Evolutionary conservation across 345 rosid species (phyloP).

Genomic region (Limnanthes douglasii): DNA sequence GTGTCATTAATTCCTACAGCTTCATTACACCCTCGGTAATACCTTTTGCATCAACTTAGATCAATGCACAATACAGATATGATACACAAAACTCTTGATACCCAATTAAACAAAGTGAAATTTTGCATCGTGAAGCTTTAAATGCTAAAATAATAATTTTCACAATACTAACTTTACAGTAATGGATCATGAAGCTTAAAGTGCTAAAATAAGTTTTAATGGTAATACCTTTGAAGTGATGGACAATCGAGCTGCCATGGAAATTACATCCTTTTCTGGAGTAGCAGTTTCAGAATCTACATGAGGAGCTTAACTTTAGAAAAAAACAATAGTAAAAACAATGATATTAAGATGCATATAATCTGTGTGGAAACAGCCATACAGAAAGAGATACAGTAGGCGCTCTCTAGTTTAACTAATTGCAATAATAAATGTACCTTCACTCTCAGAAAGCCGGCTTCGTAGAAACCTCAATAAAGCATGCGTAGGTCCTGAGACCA

Average conservation of each 20-base stretch:
- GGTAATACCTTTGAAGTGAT: conserved; percentile 85
- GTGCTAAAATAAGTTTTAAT: too few relatives aligned
- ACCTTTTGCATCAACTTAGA: too few relatives aligned
- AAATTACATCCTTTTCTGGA: conserved; percentile 41
- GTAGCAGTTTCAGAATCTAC: conserved; percentile 46
- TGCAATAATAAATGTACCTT: conserved; percentile 28
- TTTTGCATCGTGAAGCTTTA: too few relatives aligned
- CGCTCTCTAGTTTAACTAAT: not conserved
- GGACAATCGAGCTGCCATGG: conserved; percentile 74
- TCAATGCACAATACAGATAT: too few relatives aligned
- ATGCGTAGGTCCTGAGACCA: conserved; percentile 88
- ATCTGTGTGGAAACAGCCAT: not conserved
- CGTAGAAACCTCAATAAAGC: conserved; percentile 66
- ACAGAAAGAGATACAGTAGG: conserved; percentile 3
- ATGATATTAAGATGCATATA: too few relatives aligned
- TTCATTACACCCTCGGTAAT: too few relatives aligned
- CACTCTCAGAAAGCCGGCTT: conserved; percentile 65
- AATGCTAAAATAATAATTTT: too few relatives aligned
- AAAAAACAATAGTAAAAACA: conserved; percentile 1
- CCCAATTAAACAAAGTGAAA: too few relatives aligned
- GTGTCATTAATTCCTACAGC: too few relatives aligned
- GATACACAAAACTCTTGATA: too few relatives aligned
- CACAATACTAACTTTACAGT: too few relatives aligned
- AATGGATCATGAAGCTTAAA: too few relatives aligned
- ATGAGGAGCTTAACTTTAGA: conserved; percentile 9